A percentile compares a stretch with the other conserved stretches of the same genome.
These are phyloP conservation scores for Aspergillus floridensis DNA, from an alignment of 2,329 filamentous ascomycete genomes.

Conservation along the genomic window DNA sequence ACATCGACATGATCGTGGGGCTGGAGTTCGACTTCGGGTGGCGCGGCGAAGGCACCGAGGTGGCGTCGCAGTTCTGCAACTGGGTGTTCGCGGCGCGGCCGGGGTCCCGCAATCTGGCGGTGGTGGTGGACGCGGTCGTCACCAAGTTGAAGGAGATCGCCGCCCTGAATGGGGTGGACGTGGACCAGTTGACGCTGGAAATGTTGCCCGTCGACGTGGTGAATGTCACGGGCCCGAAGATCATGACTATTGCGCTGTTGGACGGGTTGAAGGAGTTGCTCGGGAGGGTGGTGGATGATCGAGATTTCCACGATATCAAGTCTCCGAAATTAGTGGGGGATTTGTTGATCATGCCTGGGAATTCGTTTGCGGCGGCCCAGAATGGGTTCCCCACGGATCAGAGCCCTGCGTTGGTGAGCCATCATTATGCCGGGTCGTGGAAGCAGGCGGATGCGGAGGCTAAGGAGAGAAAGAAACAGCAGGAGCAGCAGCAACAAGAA, in stretches of 20 bases:
- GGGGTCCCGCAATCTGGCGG: slow-evolving; percentile 18
- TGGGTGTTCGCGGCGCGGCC: slow-evolving; percentile 23
- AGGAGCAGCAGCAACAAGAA: not conserved
- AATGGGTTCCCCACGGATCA: slow-evolving; percentile 20
- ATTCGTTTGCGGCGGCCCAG: slow-evolving; percentile 25
- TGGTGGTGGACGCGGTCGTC: slow-evolving; percentile 21
- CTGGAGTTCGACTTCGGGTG: slow-evolving; percentile 36
- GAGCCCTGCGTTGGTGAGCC: slow-evolving; percentile 10
- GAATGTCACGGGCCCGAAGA: slow-evolving; percentile 28
- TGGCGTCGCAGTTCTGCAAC: slow-evolving; percentile 25
- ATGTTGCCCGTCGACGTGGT: slow-evolving; percentile 28
- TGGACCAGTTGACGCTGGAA: slow-evolving; percentile 21
- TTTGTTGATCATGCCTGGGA: slow-evolving; percentile 26
- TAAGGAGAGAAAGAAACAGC: slow-evolving; percentile 17
- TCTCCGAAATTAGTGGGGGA: slow-evolving; percentile 24
- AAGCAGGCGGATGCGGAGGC: slow-evolving; percentile 18
- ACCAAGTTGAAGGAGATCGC: slow-evolving; percentile 20
- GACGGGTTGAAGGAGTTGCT: slow-evolving; percentile 19
- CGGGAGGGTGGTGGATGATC: slow-evolving; percentile 19
- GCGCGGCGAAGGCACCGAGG: not conserved
- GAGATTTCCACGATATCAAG: slow-evolving; percentile 23
- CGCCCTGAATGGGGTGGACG: slow-evolving; percentile 10
- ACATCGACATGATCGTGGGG: slow-evolving; percentile 37
- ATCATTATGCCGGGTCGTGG: slow-evolving; percentile 22
- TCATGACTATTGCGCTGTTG: slow-evolving; percentile 26